Evolutionary conservation across 345 rosid genomes (phyloP).

Genomic region (Brassica carinata): DNA sequence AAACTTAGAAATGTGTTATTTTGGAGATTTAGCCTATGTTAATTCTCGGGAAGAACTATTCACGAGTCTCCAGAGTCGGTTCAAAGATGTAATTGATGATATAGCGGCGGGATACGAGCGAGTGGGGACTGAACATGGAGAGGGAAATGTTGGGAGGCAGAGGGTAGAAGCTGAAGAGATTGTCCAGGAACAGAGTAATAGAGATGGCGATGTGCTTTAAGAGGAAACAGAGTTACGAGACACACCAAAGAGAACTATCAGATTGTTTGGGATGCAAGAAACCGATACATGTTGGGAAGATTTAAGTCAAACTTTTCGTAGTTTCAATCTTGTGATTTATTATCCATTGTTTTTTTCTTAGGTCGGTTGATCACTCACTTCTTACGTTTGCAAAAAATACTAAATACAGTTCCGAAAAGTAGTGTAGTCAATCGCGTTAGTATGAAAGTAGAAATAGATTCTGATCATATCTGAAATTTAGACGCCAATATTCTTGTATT

Average conservation of each 20-base stretch:
- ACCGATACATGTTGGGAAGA: background rate
- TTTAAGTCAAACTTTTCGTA: background rate
- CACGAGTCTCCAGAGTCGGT: background rate
- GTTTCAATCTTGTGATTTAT: background rate
- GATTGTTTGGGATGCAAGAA: background rate
- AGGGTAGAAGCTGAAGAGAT: background rate
- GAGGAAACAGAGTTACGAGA: background rate
- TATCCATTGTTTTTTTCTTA: background rate
- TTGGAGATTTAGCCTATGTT: too few species aligned
- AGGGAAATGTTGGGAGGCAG: background rate
- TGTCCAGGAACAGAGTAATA: background rate
- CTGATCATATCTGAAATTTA: background rate
- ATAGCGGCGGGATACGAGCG: background rate
- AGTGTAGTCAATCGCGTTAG: background rate
- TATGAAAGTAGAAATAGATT: background rate
- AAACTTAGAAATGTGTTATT: too few species aligned
- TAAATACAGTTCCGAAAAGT: background rate
- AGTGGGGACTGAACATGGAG: background rate
- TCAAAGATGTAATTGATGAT: background rate
- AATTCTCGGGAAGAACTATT: background rate
- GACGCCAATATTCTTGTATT: background rate
- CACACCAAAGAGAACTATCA: background rate
- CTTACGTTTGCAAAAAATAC: background rate
- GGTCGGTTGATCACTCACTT: background rate
- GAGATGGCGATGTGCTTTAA: background rate